Base-by-base conservation (phyloP, 2,329 filamentous ascomycete genomes). In the Claviceps spartinae region DNA sequence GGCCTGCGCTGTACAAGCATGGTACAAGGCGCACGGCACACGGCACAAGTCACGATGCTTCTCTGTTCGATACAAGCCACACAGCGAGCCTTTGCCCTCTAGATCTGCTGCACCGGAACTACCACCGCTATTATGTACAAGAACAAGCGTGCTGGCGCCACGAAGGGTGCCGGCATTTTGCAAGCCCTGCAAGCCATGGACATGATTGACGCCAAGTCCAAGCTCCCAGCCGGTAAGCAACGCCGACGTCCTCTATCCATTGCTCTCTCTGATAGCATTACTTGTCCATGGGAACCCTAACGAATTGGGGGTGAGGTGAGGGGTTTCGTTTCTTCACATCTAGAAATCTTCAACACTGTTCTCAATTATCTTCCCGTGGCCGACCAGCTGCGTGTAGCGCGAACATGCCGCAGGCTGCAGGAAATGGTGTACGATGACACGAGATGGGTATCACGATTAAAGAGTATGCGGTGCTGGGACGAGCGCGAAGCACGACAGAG, bases 391-490 rank as follows among this genome's bases (percentile, higher is more conserved):
- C 81, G 82, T 59, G 91, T 88, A 64, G 91, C 93, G 45, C 83
- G 85, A 56, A 83, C 86, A 24, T 95, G 88, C 54, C 85, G 81
- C 63, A 86, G 88, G 55, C 81, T 97, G 77, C 85, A 86, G 64
- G 93, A 98, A 69, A 98, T 98, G 90, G 90, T 96, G 3, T 98
- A 97, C 69, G 93, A 98, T 66, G 93, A 98, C 67, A 88, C 89
- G 48, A 79, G 91, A 71, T 98, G 93, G 93, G 86, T 97, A 41
- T 82, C 87, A 57, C 79, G 87, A 56, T 69, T 98, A 51, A 86
- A 86, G 64, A 82, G 78, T 54, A 95, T 98, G 82, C 87, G 85
- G 2, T 85, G 86, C 58, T 98, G 93, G 93, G 85, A 95, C 62
- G 93, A 98, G 64, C 67, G 73, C 3, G 91, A 95, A 64, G 93